Percentiles rank a stretch among this genome's conserved stretches.
These are phyloP conservation scores for Trichosporon asahii DNA, from an alignment of 1,284 basidiomycete genomes.

Conservation along the genomic window DNA sequence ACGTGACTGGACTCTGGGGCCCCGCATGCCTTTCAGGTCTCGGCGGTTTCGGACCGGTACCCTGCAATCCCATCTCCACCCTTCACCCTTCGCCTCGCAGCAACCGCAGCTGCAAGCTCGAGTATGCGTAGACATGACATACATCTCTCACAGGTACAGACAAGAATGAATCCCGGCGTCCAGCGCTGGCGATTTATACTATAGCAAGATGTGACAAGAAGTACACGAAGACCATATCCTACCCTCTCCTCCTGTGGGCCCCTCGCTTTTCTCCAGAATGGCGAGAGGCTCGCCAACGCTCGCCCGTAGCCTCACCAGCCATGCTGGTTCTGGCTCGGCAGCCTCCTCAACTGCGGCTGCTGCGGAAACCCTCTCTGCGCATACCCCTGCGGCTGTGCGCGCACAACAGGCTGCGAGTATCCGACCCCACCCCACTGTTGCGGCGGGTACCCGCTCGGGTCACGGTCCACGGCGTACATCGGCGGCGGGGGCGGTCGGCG, in stretches of 20 bases:
- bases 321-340: background rate
- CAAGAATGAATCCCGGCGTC: background rate
- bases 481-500: background rate
- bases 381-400: background rate
- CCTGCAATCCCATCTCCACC: too few relatives aligned
- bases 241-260: too few relatives aligned
- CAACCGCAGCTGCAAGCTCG: too few relatives aligned
- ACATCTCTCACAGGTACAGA: background rate
- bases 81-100: background rate
- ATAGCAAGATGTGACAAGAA: background rate
- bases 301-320: background rate
- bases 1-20: background rate
- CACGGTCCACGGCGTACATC: background rate
- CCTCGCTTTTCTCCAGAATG: too few relatives aligned
- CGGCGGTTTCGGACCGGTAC: background rate
- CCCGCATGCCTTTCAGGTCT: background rate
- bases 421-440: background rate
- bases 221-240: background rate
- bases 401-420: background rate
- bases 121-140: background rate
- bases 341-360: background rate
- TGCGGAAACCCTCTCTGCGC: background rate
- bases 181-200: background rate
- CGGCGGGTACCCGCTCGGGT: background rate
- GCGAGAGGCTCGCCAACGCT: background rate